Conservation (phyloP, 139 green algal genomes). For the Ettlia oleoabundans region DNA sequence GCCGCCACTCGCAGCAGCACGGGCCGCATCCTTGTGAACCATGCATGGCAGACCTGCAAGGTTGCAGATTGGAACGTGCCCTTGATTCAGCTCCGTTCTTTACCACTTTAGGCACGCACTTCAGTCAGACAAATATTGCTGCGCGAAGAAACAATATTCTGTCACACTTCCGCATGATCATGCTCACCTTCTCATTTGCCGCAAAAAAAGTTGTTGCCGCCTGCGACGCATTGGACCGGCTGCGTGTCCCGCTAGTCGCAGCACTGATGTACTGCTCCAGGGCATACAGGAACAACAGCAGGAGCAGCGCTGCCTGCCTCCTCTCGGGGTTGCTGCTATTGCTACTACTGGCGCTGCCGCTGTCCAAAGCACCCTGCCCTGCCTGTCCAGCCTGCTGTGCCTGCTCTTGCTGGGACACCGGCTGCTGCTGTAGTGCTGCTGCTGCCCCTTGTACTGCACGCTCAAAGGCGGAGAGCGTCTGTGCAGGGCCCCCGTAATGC, state of each 20-base stretch:
- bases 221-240: neutral
- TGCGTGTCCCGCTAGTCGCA: conserved; percentile 5
- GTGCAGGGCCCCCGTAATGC: conserved; percentile 70
- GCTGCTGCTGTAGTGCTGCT: neutral
- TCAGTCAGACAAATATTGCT: neutral
- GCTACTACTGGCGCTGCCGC: neutral
- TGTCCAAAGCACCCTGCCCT: neutral
- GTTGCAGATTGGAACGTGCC: neutral
- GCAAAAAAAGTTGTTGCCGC: neutral
- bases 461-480: conserved; percentile 79
- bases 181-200: conserved; percentile 34
- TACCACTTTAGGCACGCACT: neutral
- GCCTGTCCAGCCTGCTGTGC: neutral
- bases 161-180: neutral
- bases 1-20: conserved; percentile 47
- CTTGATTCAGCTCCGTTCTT: neutral
- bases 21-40: conserved; percentile 63
- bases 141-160: neutral
- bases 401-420: neutral
- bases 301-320: conserved; percentile 11
- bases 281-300: conserved; percentile 30
- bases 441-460: conserved; percentile 47
- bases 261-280: conserved; percentile 22
- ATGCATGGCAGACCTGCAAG: conserved; percentile 75
- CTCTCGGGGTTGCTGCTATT: neutral